phyloP scores from a whole-genome alignment of 352 stramenopile genomes.

The Pythium rishiriense region DNA sequence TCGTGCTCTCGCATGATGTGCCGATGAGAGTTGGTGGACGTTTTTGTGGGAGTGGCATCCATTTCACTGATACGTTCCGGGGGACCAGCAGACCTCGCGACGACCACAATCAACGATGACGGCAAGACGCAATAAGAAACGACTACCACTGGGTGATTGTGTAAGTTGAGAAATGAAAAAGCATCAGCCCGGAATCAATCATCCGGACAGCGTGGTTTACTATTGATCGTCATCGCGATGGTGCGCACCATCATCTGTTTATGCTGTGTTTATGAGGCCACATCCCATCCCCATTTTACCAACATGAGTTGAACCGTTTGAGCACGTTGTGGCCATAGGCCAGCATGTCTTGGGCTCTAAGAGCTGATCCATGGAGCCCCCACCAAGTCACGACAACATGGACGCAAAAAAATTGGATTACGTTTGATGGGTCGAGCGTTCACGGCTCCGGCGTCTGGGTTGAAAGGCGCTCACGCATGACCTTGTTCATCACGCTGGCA shows the following conservation, averaged over 20 bases:
- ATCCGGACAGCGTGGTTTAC: not conserved
- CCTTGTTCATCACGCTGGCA: slow-evolving; percentile 7
- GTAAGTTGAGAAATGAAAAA: not conserved
- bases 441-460: not conserved
- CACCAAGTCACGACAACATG: too few relatives aligned
- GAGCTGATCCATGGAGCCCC: not conserved
- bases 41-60: not conserved
- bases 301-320: too few relatives aligned
- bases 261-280: not conserved
- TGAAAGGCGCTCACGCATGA: slow-evolving; percentile 16
- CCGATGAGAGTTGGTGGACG: too few relatives aligned
- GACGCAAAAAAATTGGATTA: too few relatives aligned
- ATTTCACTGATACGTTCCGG: not conserved
- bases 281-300: not conserved
- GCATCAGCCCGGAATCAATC: not conserved
- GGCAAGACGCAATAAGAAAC: not conserved
- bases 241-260: not conserved
- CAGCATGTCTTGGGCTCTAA: too few relatives aligned
- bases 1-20: too few relatives aligned
- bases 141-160: too few relatives aligned
- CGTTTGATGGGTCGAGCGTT: not conserved
- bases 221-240: not conserved
- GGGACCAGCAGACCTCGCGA: not conserved
- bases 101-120: not conserved
- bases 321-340: too few relatives aligned